Percentiles rank a stretch among this genome's conserved stretches.
These are phyloP conservation scores for Sugiyamaella pinicola DNA, from an alignment of 1,139 yeast species.

Conservation along the genomic window DNA sequence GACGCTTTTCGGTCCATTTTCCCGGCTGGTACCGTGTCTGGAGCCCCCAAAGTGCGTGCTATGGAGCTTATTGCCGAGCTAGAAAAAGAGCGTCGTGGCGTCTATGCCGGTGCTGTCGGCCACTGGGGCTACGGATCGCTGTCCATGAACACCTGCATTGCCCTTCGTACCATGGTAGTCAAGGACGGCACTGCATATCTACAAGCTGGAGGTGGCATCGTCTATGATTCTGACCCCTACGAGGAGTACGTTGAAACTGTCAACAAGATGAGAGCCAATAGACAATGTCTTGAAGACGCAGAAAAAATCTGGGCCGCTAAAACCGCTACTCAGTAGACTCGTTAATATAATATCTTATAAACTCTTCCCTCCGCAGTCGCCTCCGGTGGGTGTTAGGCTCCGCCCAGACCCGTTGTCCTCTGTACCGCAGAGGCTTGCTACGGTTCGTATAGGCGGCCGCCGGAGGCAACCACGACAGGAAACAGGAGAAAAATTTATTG, in stretches of 20 bases:
- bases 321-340: constrained; percentile 10
- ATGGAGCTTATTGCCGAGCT: constrained; percentile 92
- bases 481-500: background rate
- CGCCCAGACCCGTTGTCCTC: no score
- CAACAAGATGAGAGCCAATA: constrained; percentile 95
- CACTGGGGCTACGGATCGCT: constrained; percentile 94
- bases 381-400: no score
- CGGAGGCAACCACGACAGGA: no score
- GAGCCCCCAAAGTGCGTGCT: constrained; percentile 96
- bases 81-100: constrained; percentile 91
- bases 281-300: constrained; percentile 85
- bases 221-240: constrained; percentile 88
- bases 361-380: constrained; percentile 10
- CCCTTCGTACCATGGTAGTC: constrained; percentile 92
- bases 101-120: constrained; percentile 99
- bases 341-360: background rate
- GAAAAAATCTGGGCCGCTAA: constrained; percentile 70
- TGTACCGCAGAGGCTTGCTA: constrained; percentile 9
- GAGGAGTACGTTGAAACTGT: constrained; percentile 96
- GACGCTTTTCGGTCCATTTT: constrained; percentile 96
- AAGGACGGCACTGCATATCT: constrained; percentile 88
- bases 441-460: no score
- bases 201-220: constrained; percentile 99
- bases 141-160: constrained; percentile 96
- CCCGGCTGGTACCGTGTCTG: constrained; percentile 98